These are phyloP conservation scores for Colletotrichum ledebouriae DNA, from an alignment of 2,329 filamentous ascomycete genomes.

Conservation along the genomic window DNA sequence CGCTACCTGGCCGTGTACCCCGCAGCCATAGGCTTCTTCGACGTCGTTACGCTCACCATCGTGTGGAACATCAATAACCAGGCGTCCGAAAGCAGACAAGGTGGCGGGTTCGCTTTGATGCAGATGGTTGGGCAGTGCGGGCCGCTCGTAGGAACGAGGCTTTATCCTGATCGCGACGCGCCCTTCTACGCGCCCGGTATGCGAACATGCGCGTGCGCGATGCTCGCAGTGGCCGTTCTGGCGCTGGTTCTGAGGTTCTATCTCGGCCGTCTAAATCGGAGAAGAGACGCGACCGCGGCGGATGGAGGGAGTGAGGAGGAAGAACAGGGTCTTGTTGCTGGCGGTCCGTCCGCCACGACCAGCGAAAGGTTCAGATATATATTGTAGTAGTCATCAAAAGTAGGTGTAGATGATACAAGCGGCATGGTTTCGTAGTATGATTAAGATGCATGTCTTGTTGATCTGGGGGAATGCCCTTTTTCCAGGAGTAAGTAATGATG, in stretches of 20 bases:
- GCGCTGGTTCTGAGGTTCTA: constrained; percentile 67
- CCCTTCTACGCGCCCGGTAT: constrained; percentile 76
- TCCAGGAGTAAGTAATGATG: no score
- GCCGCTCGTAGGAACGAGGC: constrained; percentile 75
- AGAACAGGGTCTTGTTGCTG: constrained; percentile 57
- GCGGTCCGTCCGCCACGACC: constrained; percentile 43
- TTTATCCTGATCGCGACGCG: constrained; percentile 72
- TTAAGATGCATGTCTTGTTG: no score
- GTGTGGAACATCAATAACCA: constrained; percentile 94
- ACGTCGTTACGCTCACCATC: constrained; percentile 85
- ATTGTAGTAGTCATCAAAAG: constrained; percentile 49
- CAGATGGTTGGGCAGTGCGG: constrained; percentile 87
- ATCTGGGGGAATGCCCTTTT: no score
- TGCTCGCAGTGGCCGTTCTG: constrained; percentile 71
- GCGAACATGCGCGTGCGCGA: constrained; percentile 72
- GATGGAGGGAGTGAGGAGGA: constrained; percentile 49
- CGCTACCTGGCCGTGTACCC: constrained; percentile 85
- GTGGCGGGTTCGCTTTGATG: constrained; percentile 82
- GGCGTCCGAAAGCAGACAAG: constrained; percentile 74
- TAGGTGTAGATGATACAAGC: no score
- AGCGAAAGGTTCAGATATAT: constrained; percentile 61
- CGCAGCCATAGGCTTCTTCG: constrained; percentile 85
- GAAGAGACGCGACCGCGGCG: constrained; percentile 54
- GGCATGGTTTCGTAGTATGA: no score
- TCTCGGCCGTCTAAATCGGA: constrained; percentile 64